A percentile compares a stretch with the other conserved stretches of the same genome.
Evolutionary conservation across 2,329 filamentous ascomycete genomes (phyloP).

Genomic region (Phoma sp.): DNA sequence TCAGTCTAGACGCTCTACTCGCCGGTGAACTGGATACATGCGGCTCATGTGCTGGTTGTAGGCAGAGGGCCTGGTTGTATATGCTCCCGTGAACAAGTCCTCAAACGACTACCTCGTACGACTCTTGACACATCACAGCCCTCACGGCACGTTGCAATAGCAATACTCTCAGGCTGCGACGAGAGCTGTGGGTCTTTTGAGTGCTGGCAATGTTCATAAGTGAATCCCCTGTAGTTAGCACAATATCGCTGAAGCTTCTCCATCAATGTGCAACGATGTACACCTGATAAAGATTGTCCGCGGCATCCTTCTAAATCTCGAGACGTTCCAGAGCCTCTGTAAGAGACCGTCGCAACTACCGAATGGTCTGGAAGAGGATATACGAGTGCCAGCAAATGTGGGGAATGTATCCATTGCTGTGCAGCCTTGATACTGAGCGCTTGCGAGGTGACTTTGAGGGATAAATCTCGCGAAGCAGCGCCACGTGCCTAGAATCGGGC

Average conservation of each 20-base stretch:
- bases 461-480: not conserved
- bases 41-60: not conserved
- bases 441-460: not conserved
- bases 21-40: not conserved
- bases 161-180: not conserved
- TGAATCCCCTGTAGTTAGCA: not conserved
- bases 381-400: not conserved
- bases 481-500: slow-evolving; percentile 2
- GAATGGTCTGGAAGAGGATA: not conserved
- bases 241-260: not conserved
- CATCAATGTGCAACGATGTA: not conserved
- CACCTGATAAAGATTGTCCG: not conserved
- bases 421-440: not conserved
- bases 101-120: too few species aligned
- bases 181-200: not conserved
- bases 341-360: not conserved
- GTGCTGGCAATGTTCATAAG: not conserved
- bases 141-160: not conserved
- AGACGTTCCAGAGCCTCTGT: not conserved
- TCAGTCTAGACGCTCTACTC: slow-evolving; percentile 12
- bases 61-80: too few species aligned
- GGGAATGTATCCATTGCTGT: not conserved
- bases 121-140: not conserved
- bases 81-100: too few species aligned
- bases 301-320: not conserved